Base-by-base conservation (phyloP, 805 yeast species). In the Suhomyces emberorum region DNA sequence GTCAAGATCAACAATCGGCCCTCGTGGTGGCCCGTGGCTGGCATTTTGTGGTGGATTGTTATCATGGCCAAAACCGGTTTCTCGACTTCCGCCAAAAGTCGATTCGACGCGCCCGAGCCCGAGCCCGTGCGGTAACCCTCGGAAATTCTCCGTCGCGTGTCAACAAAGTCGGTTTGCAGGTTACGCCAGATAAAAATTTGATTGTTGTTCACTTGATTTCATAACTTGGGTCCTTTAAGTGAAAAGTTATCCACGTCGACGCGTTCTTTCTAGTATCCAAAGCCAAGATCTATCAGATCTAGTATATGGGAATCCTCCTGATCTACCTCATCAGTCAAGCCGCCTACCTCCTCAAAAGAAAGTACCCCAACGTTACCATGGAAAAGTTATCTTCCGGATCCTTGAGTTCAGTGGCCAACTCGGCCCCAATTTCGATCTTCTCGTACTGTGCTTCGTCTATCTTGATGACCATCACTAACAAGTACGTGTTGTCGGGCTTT, bases 381-480 rank as follows among this genome's bases (percentile, higher is more conserved):
- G 65, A 65, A 70, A 70, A 66, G 32, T 61, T 59, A 42, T 47
- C 57, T 30, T 43, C 47, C 14, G 54, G 53, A 43, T 37, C 56
- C 21, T 41, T 51, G 22, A 36, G 52, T 32, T 57, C 70, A 19
- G 43, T 68, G 26, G 74, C 72, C 42, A 77, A 76, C 57, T 72
- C 78, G 10, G 81, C 78, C 7, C 81, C 82, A 8, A 55, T 84
- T 40, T 83, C 95, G 33, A 85, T 86, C 51, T 57, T 81, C 41
- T 75, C 84, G 24, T 93, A 93, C 78, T 93, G 99, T 74, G 72
- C 75, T 37, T 86, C 98, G 15, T 93, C 98, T 16, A 93, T 93
- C 49, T 69, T 93, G 60, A 93, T 93, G 98, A 93, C 98, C 20
- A 88, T 89, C 44, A 89, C 98, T 42, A 93, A 93, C 76, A 93